A percentile compares a stretch with the other conserved stretches of the same genome.
Conservation (phyloP, 1,139 yeast genomes). For the Suhomyces anneliseae region DNA sequence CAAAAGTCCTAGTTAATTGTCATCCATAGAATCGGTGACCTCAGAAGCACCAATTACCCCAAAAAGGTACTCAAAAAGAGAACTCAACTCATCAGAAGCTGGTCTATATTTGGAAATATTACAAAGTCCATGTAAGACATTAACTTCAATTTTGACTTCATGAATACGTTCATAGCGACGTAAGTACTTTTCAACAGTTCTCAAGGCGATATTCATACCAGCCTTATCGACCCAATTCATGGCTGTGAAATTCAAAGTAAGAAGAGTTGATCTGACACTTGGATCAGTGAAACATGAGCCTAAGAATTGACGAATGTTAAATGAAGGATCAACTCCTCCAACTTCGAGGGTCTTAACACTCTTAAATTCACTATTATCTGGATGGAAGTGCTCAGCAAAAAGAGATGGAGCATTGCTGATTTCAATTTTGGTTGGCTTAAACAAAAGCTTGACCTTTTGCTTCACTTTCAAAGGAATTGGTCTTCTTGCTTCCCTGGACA, state of each 20-base stretch:
- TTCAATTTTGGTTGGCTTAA: neutral
- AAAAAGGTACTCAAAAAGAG: neutral
- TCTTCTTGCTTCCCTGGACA: neutral
- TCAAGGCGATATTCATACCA: neutral
- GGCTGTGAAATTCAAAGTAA: neutral
- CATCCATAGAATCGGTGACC: too few species aligned
- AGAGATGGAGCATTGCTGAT: constrained; percentile 1
- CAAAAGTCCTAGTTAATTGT: too few species aligned
- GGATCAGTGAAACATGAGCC: neutral
- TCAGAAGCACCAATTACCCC: too few species aligned
- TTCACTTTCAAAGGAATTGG: neutral
- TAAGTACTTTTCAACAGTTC: neutral
- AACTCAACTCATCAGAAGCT: neutral
- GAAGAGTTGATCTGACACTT: neutral
- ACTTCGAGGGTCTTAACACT: neutral
- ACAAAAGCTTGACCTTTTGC: neutral
- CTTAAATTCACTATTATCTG: neutral
- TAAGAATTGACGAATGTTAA: neutral
- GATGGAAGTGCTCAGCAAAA: neutral
- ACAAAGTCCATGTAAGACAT: neutral
- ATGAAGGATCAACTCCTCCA: neutral
- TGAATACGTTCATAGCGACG: neutral
- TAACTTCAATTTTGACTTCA: neutral
- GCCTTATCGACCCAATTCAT: neutral
- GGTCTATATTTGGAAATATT: neutral